A percentile compares a stretch with the other conserved stretches of the same genome.
phyloP scores from a whole-genome alignment of 1,284 basidiomycete genomes.

The Lentinula novae-zelandiae region DNA sequence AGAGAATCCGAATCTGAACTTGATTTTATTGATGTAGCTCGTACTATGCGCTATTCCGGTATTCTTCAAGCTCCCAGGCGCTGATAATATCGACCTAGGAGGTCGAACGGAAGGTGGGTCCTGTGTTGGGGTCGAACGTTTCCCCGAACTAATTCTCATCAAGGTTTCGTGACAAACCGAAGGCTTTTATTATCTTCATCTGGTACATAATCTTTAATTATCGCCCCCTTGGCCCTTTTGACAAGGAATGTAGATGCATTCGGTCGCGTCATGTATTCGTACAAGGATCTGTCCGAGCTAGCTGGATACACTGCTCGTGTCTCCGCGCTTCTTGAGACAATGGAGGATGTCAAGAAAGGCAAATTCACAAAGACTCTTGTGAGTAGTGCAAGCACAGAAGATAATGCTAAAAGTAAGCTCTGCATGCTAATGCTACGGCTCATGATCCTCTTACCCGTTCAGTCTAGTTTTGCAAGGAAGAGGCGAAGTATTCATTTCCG shows the following conservation, averaged over 20 bases:
- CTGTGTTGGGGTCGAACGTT: neutral
- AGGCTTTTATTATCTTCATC: slow-evolving; percentile 84
- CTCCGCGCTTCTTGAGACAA: slow-evolving; percentile 85
- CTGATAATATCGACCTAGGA: slow-evolving; percentile 69
- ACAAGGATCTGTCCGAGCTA: slow-evolving; percentile 94
- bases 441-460: neutral
- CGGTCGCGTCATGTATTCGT: slow-evolving; percentile 90
- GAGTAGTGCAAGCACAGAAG: slow-evolving; percentile 70
- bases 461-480: slow-evolving; percentile 72
- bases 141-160: neutral
- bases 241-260: slow-evolving; percentile 58
- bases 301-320: slow-evolving; percentile 96
- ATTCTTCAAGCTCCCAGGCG: slow-evolving; percentile 85
- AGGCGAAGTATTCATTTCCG: slow-evolving; percentile 79
- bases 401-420: slow-evolving; percentile 73
- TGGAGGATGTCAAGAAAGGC: slow-evolving; percentile 83
- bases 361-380: slow-evolving; percentile 90
- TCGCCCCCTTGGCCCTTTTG: neutral
- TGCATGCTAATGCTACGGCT: neutral
- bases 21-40: slow-evolving; percentile 40
- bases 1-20: neutral
- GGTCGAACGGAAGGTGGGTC: slow-evolving; percentile 77
- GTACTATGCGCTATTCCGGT: slow-evolving; percentile 93
- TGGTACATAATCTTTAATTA: slow-evolving; percentile 31
- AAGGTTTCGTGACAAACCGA: slow-evolving; percentile 85